phyloP scores from a whole-genome alignment of 805 yeast genomes.

The Candida ipomoeae region DNA sequence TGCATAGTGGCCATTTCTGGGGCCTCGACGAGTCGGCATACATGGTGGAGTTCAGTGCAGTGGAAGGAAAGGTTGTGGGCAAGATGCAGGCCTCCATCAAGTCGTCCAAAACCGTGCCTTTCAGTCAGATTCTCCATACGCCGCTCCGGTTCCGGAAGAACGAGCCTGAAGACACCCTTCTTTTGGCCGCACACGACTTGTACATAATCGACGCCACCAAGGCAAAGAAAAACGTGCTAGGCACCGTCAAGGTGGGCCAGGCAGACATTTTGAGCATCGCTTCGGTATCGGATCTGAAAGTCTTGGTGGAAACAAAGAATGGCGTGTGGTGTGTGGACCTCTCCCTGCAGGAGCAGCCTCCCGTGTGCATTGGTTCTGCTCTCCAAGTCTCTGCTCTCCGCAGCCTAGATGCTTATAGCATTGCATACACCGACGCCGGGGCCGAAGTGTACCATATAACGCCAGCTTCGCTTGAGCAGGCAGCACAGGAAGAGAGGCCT shows the following conservation, averaged over 20 bases:
- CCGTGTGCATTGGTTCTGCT: background rate
- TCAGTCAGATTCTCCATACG: conserved; percentile 19
- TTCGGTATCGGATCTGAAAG: background rate
- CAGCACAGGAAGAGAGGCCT: background rate
- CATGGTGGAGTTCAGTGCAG: conserved; percentile 24
- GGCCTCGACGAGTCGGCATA: conserved; percentile 17
- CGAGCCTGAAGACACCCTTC: conserved; percentile 12
- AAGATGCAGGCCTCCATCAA: conserved; percentile 2
- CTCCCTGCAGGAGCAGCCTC: background rate
- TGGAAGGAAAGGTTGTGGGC: conserved; percentile 19
- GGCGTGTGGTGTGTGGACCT: conserved; percentile 5
- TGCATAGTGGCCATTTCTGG: conserved; percentile 20
- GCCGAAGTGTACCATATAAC: conserved; percentile 27
- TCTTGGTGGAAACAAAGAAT: background rate
- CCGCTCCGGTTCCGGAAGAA: conserved; percentile 2
- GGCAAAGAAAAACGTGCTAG: conserved; percentile 23
- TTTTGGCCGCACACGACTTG: conserved; percentile 27
- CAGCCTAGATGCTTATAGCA: conserved; percentile 8
- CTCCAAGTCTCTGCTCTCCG: background rate
- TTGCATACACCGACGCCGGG: conserved; percentile 29
- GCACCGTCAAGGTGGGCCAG: conserved; percentile 20
- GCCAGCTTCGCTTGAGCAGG: conserved; percentile 4
- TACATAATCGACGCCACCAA: conserved; percentile 26
- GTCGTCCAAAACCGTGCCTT: conserved; percentile 15
- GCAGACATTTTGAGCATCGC: conserved; percentile 18